phyloP scores from a whole-genome alignment of 148 eudicot species.

The Vaccinium corymbosum region DNA sequence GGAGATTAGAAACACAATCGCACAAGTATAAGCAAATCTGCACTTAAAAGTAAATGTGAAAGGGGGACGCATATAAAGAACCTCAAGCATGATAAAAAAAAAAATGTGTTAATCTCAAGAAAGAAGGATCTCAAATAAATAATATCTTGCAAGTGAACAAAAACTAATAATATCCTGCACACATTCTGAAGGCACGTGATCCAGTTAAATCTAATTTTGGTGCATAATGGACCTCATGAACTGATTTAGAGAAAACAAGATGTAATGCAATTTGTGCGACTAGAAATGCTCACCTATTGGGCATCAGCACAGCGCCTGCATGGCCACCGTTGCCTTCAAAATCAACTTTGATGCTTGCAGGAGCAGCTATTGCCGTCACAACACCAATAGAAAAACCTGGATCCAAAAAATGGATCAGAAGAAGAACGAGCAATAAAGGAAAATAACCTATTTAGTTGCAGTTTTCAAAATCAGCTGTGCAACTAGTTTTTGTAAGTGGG shows the following conservation, averaged over 20 bases:
- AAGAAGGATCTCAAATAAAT: slow-evolving; percentile 9
- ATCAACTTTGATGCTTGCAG: slow-evolving; percentile 91
- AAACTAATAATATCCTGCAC: neutral
- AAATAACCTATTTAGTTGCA: neutral
- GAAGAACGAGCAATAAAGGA: neutral
- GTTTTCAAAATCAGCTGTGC: neutral
- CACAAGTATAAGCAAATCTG: neutral
- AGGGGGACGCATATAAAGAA: neutral
- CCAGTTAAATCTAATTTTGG: neutral
- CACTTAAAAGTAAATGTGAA: neutral
- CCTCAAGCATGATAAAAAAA: neutral
- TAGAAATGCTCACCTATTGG: slow-evolving; percentile 49
- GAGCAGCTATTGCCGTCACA: slow-evolving; percentile 99
- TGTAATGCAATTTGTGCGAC: neutral
- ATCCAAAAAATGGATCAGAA: slow-evolving; percentile 12
- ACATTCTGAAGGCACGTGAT: neutral
- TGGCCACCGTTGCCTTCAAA: slow-evolving; percentile 99
- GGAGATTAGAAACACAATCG: neutral
- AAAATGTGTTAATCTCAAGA: neutral
- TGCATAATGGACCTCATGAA: neutral
- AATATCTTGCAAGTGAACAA: neutral
- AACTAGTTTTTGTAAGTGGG: neutral
- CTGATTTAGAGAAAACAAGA: neutral
- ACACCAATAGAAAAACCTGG: slow-evolving; percentile 76
- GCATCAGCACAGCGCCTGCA: slow-evolving; percentile 96